Base-by-base conservation (phyloP, 2,329 filamentous ascomycete genomes). In the Chalaropsis thielavioides region DNA sequence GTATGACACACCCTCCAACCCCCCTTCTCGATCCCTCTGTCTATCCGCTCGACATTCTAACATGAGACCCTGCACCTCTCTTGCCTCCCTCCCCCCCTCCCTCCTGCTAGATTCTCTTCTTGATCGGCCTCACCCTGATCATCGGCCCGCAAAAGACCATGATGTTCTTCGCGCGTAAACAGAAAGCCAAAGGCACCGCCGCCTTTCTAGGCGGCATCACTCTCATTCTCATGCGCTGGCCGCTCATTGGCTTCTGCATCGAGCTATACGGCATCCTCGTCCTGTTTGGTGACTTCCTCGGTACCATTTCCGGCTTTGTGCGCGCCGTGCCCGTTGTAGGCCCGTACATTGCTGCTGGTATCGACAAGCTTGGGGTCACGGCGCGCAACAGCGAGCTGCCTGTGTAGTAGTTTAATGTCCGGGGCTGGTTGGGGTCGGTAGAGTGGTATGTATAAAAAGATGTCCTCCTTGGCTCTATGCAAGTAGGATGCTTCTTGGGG, bases 261-360 rank as follows among this genome's bases (percentile, higher is more conserved):
- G 94, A 99, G 76, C 76, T 92, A 2, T 97, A 97, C 76, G 94
- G 94, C 38, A 92, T 99, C 69, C 82, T 95, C 70, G 83, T 96
- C 62, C 78, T 99, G 43, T 99, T 99, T 76, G 94, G 94, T 43
- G 94, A 99, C 75, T 97, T 97, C 77, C 82, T 97, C 67, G 89
- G 91, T 61, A 97, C 92, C 22, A 92, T 97, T 69, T 89, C 88
- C 0, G 84, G 89, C 17, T 96, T 97, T 72, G 89, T 90, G 46
- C 85, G 89, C 65, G 90, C 89, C 68, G 76, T 95, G 11, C 92
- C 94, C 0, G 81, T 96, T 7, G 79, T 97, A 5, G 92, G 92
- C 2, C 90, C 92, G 3, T 95, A 92, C 71, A 87, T 96, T 72
- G 88, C 89, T 66, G 77, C 83, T 69, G 80, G 80, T 2, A 80